These are phyloP conservation scores for Yarrowia sp. DNA, from an alignment of 805 yeast genomes.

Conservation along the genomic window DNA sequence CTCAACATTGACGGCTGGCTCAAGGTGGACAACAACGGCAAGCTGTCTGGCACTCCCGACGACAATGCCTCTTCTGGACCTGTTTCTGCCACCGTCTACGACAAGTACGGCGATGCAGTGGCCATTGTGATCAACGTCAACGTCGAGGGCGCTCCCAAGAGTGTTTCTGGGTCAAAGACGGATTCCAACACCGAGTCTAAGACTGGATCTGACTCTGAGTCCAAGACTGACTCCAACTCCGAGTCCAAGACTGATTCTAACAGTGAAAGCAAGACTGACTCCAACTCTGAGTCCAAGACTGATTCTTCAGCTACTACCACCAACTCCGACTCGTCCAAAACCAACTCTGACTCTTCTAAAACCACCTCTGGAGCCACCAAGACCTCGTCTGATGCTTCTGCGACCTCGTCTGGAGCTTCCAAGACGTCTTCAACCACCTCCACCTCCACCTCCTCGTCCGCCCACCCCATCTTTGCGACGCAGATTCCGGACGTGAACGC, in stretches of 20 bases:
- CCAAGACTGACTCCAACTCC: slow-evolving; percentile 41
- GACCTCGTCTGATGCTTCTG: neutral
- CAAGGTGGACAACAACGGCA: slow-evolving; percentile 64
- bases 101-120: slow-evolving; percentile 49
- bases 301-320: slow-evolving; percentile 50
- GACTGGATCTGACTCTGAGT: neutral
- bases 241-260: slow-evolving; percentile 52
- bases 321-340: slow-evolving; percentile 3
- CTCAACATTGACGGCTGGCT: slow-evolving; percentile 69
- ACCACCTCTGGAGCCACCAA: too few species aligned
- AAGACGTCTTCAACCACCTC: slow-evolving; percentile 5
- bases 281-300: too few species aligned
- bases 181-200: neutral
- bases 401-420: neutral
- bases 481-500: slow-evolving; percentile 70
- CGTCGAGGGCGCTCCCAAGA: slow-evolving; percentile 41
- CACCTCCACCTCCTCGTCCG: slow-evolving; percentile 9
- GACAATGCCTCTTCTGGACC: slow-evolving; percentile 49
- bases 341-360: neutral
- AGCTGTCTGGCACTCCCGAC: slow-evolving; percentile 75
- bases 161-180: neutral
- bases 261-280: too few species aligned
- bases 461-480: slow-evolving; percentile 51
- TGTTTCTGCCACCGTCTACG: slow-evolving; percentile 53
- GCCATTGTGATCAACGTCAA: slow-evolving; percentile 44